phyloP scores from a whole-genome alignment of 1,139 yeast species.

The Candida albicans region DNA sequence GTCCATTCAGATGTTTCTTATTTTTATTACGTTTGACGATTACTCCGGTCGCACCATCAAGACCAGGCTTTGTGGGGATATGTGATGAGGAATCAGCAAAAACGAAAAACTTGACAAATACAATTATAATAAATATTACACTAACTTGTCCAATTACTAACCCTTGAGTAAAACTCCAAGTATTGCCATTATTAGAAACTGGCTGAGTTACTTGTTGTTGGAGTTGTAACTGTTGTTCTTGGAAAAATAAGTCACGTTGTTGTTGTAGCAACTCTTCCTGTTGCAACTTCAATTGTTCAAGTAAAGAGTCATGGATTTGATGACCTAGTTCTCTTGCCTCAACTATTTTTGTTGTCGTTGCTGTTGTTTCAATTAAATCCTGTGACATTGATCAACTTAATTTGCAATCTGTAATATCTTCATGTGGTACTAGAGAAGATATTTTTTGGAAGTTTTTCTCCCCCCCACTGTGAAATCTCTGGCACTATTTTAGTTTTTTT shows the following conservation, averaged over 20 bases:
- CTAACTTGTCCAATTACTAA: constrained; percentile 81
- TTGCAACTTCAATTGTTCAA: constrained; percentile 31
- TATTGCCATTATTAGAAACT: constrained; percentile 15
- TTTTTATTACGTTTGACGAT: constrained; percentile 35
- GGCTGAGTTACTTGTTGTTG: constrained; percentile 4
- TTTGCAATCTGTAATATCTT: not conserved
- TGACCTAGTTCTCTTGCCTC: not conserved
- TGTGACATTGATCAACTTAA: constrained; percentile 3
- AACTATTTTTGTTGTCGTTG: not conserved
- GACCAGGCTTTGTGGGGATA: constrained; percentile 31
- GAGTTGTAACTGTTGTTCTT: constrained; percentile 15
- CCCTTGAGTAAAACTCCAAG: constrained; percentile 77
- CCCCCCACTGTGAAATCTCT: no score
- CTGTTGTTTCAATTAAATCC: constrained; percentile 6
- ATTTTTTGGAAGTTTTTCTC: not conserved
- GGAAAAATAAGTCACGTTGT: constrained; percentile 21
- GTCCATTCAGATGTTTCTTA: constrained; percentile 10
- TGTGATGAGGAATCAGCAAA: constrained; percentile 64
- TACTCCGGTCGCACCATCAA: constrained; percentile 36
- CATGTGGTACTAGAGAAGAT: not conserved
- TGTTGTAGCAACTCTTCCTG: constrained; percentile 35
- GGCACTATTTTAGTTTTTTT: no score
- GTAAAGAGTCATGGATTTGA: constrained; percentile 2
- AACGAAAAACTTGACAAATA: constrained; percentile 83
- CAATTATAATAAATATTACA: constrained; percentile 69